These are phyloP conservation scores for Rickenella mellea DNA, from an alignment of 768 basidiomycete genomes.

Conservation along the genomic window DNA sequence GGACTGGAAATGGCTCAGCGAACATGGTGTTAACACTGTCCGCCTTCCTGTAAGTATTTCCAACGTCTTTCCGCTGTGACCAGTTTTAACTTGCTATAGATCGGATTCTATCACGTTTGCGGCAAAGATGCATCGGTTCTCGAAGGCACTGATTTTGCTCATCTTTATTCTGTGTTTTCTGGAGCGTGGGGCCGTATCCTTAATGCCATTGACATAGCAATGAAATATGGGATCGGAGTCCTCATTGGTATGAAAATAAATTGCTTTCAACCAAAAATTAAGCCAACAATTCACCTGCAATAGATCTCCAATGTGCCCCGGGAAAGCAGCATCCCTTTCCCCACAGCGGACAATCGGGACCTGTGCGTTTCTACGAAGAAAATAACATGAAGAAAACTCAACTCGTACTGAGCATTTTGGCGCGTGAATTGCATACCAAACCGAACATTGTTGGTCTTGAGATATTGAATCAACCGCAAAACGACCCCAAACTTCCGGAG, in stretches of 20 bases:
- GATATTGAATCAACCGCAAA: slow-evolving; percentile 52
- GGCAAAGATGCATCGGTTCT: slow-evolving; percentile 50
- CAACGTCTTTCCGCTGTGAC: not conserved
- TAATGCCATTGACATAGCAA: slow-evolving; percentile 49
- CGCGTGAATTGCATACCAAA: slow-evolving; percentile 15
- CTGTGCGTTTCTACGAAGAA: slow-evolving; percentile 38
- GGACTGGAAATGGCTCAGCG: slow-evolving; percentile 47
- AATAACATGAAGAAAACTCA: slow-evolving; percentile 38
- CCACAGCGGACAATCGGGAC: slow-evolving; percentile 47
- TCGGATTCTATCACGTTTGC: slow-evolving; percentile 66
- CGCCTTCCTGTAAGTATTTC: slow-evolving; percentile 42
- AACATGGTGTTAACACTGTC: slow-evolving; percentile 48
- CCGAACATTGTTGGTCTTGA: slow-evolving; percentile 47
- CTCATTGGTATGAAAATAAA: slow-evolving; percentile 52
- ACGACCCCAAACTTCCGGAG: slow-evolving; percentile 35
- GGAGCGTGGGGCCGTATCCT: slow-evolving; percentile 64
- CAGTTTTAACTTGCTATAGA: slow-evolving; percentile 37
- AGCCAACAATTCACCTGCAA: too few relatives aligned
- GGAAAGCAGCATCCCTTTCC: slow-evolving; percentile 67
- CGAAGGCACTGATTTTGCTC: slow-evolving; percentile 55
- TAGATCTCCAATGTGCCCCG: slow-evolving; percentile 68
- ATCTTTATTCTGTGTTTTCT: slow-evolving; percentile 35
- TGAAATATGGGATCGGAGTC: slow-evolving; percentile 55
- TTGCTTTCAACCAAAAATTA: too few relatives aligned
- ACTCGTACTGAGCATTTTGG: slow-evolving; percentile 36